phyloP scores from a whole-genome alignment of 441 rosid species.

The Breynia disticha region DNA sequence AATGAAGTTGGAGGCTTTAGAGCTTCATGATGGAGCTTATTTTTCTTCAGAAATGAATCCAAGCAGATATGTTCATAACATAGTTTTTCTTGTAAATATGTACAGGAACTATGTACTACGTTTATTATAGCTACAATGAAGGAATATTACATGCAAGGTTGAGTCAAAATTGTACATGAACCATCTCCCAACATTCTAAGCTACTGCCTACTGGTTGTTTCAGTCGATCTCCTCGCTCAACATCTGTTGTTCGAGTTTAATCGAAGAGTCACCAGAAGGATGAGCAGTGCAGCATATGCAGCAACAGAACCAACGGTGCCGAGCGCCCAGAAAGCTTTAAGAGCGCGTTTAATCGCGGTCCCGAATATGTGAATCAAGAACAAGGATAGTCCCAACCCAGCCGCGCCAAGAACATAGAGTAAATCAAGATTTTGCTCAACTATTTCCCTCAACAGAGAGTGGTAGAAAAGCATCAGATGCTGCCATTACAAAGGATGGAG shows the following conservation, averaged over 20 bases:
- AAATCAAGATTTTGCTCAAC: slow-evolving; percentile 58
- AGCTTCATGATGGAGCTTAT: too few species aligned
- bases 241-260: slow-evolving; percentile 54
- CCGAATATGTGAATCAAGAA: slow-evolving; percentile 79
- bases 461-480: slow-evolving; percentile 74
- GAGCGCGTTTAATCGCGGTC: slow-evolving; percentile 82
- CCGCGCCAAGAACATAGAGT: slow-evolving; percentile 59
- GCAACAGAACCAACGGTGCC: slow-evolving; percentile 69
- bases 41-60: too few species aligned
- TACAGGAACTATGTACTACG: too few species aligned
- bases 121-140: too few species aligned
- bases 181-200: not conserved
- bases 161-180: slow-evolving; percentile 17
- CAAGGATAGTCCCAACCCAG: slow-evolving; percentile 68
- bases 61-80: too few species aligned
- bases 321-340: slow-evolving; percentile 90
- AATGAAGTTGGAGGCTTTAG: too few species aligned
- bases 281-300: slow-evolving; percentile 45
- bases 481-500: slow-evolving; percentile 63
- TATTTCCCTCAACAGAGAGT: slow-evolving; percentile 29
- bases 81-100: too few species aligned
- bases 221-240: slow-evolving; percentile 10
- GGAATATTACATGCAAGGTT: slow-evolving; percentile 1
- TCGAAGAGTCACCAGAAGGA: slow-evolving; percentile 55
- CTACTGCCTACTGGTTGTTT: not conserved